Evolutionary conservation across 805 yeast genomes (phyloP), one percentile per base, ranked within the genome.

Genomic region (Cyberlindnera bimundalis): DNA sequence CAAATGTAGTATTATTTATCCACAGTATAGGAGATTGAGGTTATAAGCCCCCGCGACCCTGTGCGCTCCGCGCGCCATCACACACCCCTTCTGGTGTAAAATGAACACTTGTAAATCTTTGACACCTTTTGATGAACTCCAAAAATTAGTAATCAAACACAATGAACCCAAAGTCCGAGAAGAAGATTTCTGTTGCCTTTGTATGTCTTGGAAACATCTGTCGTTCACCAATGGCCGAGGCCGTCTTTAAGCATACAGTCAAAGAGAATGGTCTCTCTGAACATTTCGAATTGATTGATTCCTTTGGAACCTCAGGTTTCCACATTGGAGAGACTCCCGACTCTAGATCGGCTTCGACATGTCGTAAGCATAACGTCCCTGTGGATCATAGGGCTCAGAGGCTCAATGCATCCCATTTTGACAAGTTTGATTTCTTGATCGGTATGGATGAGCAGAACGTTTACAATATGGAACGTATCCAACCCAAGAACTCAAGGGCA

Each of bases 221-320:
- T 58, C 90, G 97, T 35, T 88, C 96, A 2, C 98, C 98, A 12
- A 91, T 90, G 98, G 97, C 98, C 0, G 97, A 91, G 58, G 96
- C 96, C 0, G 86, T 89, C 1, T 88, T 90, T 64, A 70, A 68
- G 35, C 78, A 85, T 43, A 66, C 68, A 13, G 95, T 86, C 9
- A 60, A 76, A 31, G 59, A 75, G 32, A 60, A 64, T 16, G 81
- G 81, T 0, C 48, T 67, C 21, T 55, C 46, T 25, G 62, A 58
- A 14, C 57, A 57, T n/a, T 76, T 89, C 46, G 58, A 65, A 0
- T 58, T 58, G 14, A 81, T 88, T 24, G 96, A 90, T 56, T 88
- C 96, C 1, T 90, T 81, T 62, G 98, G 97, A 13, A 88, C 97
- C 1, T 79, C 85, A 9, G 84, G 82, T 1, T 91, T 80, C 67